Evolutionary conservation across 2,329 filamentous ascomycete genomes (phyloP), one percentile per base, ranked within the genome.

Genomic region (Cyclaneusma minus): DNA sequence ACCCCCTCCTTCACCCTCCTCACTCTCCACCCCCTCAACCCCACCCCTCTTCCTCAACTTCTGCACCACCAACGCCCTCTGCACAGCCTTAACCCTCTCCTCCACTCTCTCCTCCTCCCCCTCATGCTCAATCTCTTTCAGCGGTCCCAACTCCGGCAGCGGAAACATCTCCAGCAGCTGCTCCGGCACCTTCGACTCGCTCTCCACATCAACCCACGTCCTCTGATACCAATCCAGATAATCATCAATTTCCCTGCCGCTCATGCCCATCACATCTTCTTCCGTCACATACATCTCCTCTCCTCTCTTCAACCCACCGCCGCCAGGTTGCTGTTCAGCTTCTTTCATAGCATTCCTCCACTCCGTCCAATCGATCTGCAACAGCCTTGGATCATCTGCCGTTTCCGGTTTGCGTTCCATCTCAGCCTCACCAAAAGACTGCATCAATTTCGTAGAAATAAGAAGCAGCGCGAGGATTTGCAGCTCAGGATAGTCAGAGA

Each of bases 141-240:
- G n/a, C n/a, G n/a, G n/a, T n/a, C n/a, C n/a, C n/a, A n/a, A n/a
- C n/a, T n/a, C n/a, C n/a, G n/a, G n/a, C n/a, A n/a, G n/a, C n/a
- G n/a, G n/a, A n/a, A n/a, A n/a, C n/a, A n/a, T n/a, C n/a, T n/a
- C n/a, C n/a, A n/a, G n/a, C n/a, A n/a, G n/a, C n/a, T n/a, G n/a
- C n/a, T n/a, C n/a, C n/a, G n/a, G n/a, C n/a, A n/a, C n/a, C n/a
- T n/a, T n/a, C n/a, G n/a, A n/a, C n/a, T n/a, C n/a, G n/a, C n/a
- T n/a, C n/a, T n/a, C n/a, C n/a, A n/a, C 56, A 34, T 59, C 55
- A 23, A 68, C 49, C 58, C 71, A 80, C 22, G 62, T 75, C 30
- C 62, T 60, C 43, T 80, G 71, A 44, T 79, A 85, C 72, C 78
- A 89, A 48, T 82, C 68, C 49, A 91, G 60, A 42, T 84, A 87